Conservation (phyloP, 768 basidiomycete species). For the Leccinellum luteum region DNA sequence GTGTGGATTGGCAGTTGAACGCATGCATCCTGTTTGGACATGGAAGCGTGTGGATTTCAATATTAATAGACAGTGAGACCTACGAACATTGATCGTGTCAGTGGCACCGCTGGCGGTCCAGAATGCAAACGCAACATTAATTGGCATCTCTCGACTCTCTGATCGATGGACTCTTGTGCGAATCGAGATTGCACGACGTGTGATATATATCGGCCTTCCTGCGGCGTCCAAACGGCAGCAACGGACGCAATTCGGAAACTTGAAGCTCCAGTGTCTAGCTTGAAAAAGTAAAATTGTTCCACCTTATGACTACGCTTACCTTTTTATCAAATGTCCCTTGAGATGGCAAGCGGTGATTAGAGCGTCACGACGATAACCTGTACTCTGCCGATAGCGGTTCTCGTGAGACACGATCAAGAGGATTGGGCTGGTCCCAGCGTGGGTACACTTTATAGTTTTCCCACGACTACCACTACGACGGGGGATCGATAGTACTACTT, state of each 20-base stretch:
- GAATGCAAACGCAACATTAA: not conserved
- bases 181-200: not conserved
- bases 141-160: not conserved
- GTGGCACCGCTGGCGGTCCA: slow-evolving; percentile 1
- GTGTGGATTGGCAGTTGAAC: not conserved
- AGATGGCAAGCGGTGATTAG: slow-evolving; percentile 1
- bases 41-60: not conserved
- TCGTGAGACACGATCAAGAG: not conserved
- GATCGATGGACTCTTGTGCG: not conserved
- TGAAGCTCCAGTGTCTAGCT: not conserved
- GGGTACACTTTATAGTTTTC: slow-evolving; percentile 12
- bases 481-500: not conserved
- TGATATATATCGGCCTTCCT: not conserved
- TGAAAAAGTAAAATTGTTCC: slow-evolving; percentile 15
- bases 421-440: not conserved
- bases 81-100: not conserved
- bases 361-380: not conserved
- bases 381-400: not conserved
- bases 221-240: slow-evolving; percentile 2
- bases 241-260: not conserved
- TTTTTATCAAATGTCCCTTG: not conserved
- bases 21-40: not conserved
- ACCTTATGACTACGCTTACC: not conserved
- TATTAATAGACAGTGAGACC: slow-evolving; percentile 10
- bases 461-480: slow-evolving; percentile 18